A percentile compares a stretch with the other conserved stretches of the same genome.
Evolutionary conservation across 352 stramenopile genomes (phyloP).

Genomic region (Phytophthora hibernalis): DNA sequence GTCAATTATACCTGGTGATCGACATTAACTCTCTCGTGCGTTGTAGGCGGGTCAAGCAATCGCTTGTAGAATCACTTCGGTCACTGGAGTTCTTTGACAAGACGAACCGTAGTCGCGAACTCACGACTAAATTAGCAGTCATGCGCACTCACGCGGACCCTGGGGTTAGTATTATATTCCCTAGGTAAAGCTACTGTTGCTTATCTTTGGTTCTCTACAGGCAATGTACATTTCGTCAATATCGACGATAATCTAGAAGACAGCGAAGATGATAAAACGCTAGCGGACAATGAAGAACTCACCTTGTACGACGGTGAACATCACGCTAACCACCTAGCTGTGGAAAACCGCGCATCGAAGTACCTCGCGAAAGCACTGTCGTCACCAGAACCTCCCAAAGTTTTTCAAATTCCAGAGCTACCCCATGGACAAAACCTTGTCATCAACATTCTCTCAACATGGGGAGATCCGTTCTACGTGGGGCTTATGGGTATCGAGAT

Average conservation of each 20-base stretch:
- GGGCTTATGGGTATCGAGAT: slow-evolving; percentile 91
- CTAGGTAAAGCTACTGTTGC: background rate
- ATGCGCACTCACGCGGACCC: slow-evolving; percentile 68
- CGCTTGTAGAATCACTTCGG: slow-evolving; percentile 68
- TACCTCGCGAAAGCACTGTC: slow-evolving; percentile 29
- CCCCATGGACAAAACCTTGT: slow-evolving; percentile 73
- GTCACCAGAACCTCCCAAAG: slow-evolving; percentile 31
- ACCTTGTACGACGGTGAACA: slow-evolving; percentile 2
- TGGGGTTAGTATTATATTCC: slow-evolving; percentile 38
- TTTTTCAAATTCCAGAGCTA: slow-evolving; percentile 77
- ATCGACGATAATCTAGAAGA: slow-evolving; percentile 62
- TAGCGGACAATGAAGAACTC: slow-evolving; percentile 16
- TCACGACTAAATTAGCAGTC: slow-evolving; percentile 63
- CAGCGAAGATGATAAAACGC: slow-evolving; percentile 3
- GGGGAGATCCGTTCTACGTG: slow-evolving; percentile 92
- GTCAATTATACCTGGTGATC: background rate
- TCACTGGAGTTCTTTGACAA: slow-evolving; percentile 82
- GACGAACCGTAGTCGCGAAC: slow-evolving; percentile 73
- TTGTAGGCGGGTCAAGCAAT: slow-evolving; percentile 66
- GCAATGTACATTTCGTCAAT: slow-evolving; percentile 83
- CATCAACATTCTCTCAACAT: slow-evolving; percentile 90
- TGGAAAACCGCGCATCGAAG: slow-evolving; percentile 24
- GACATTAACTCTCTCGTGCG: background rate
- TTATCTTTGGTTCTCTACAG: slow-evolving; percentile 17
- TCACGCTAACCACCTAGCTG: background rate